Conservation (phyloP, 345 rosid genomes). For the Ceriops decandra region DNA sequence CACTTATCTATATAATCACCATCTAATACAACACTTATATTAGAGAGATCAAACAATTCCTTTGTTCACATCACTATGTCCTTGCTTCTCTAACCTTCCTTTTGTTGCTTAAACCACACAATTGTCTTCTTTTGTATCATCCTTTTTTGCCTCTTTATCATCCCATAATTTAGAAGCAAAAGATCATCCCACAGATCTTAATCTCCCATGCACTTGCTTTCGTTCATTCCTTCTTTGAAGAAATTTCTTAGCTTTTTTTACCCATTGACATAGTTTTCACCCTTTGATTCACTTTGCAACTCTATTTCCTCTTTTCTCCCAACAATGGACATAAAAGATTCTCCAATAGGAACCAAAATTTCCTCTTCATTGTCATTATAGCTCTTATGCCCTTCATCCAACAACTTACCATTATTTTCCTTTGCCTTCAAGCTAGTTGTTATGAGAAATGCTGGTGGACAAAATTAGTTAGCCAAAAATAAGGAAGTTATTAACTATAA, state of each 20-base stretch:
- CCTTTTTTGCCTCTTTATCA: slow-evolving; percentile 34
- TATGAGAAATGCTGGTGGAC: too few relatives aligned
- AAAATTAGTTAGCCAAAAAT: too few relatives aligned
- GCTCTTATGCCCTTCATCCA: slow-evolving; percentile 18
- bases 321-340: slow-evolving; percentile 28
- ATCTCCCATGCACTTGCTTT: slow-evolving; percentile 27
- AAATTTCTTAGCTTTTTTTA: slow-evolving; percentile 24
- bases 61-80: slow-evolving; percentile 24
- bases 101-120: slow-evolving; percentile 37
- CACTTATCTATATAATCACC: slow-evolving; percentile 39
- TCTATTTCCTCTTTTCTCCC: slow-evolving; percentile 24
- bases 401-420: too few relatives aligned
- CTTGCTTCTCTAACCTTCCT: slow-evolving; percentile 24
- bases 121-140: slow-evolving; percentile 26
- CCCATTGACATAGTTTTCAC: slow-evolving; percentile 18
- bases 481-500: too few relatives aligned
- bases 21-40: slow-evolving; percentile 25
- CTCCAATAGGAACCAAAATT: slow-evolving; percentile 21
- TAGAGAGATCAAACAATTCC: slow-evolving; percentile 25
- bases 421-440: too few relatives aligned
- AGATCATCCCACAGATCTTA: slow-evolving; percentile 39
- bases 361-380: slow-evolving; percentile 11
- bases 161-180: slow-evolving; percentile 32
- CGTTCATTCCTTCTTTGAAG: slow-evolving; percentile 23
- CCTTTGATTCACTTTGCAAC: slow-evolving; percentile 9